Conservation (phyloP, 768 basidiomycete species). For the Tylopilus sp. region DNA sequence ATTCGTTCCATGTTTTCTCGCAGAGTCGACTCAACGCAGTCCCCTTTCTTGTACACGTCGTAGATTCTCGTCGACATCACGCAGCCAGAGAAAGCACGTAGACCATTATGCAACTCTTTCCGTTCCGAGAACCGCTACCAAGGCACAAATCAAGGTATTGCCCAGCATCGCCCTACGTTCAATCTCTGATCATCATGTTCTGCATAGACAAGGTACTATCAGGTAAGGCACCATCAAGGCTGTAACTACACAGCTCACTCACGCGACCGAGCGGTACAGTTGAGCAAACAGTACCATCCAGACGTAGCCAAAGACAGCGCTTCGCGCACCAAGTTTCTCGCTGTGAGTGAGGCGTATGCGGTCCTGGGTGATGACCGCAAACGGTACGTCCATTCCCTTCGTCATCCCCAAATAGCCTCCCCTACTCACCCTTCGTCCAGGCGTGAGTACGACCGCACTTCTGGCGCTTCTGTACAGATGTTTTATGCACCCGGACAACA, state of each 20-base stretch:
- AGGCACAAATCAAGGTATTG: constrained; percentile 32
- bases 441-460: constrained; percentile 31
- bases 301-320: constrained; percentile 38
- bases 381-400: constrained; percentile 28
- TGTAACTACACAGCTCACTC: neutral
- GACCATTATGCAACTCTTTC: constrained; percentile 30
- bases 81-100: constrained; percentile 7
- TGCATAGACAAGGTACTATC: constrained; percentile 29
- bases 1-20: neutral
- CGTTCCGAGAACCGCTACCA: constrained; percentile 28
- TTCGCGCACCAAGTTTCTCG: constrained; percentile 41
- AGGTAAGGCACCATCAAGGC: constrained; percentile 10
- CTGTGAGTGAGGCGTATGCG: constrained; percentile 46
- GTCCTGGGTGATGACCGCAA: constrained; percentile 44
- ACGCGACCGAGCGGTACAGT: constrained; percentile 21
- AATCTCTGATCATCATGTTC: neutral
- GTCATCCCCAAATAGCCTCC: neutral
- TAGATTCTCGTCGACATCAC: constrained; percentile 21
- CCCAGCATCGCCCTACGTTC: neutral
- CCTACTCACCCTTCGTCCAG: constrained; percentile 8
- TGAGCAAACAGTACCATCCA: constrained; percentile 49
- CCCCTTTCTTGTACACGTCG: neutral
- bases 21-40: neutral
- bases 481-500: constrained; percentile 15
- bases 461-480: constrained; percentile 11